Conservation (phyloP, 177 flowering plant genomes). For the Tripterygium wilfordii region DNA sequence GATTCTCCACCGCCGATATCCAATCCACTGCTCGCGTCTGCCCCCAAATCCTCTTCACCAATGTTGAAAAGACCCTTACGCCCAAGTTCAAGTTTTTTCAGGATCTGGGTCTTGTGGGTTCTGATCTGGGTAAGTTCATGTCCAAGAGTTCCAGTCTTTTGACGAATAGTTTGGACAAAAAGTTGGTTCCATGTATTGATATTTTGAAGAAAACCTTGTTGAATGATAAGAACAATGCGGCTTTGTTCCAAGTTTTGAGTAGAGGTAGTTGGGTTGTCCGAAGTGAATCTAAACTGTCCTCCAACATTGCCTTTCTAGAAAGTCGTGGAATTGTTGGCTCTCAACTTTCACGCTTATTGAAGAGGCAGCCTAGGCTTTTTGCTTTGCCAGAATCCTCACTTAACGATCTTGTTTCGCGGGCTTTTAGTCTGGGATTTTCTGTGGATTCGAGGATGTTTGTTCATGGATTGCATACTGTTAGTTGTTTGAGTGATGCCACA, state of each 20-base stretch:
- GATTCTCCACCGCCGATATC: constrained; percentile 26
- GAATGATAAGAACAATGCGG: constrained; percentile 1
- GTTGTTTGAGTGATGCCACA: constrained; percentile 17
- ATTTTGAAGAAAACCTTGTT: constrained; percentile 21
- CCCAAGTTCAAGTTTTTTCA: constrained; percentile 26
- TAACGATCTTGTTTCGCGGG: constrained; percentile 14
- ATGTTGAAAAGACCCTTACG: constrained; percentile 17
- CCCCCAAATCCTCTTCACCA: constrained; percentile 17
- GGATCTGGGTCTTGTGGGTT: constrained; percentile 20
- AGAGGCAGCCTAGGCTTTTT: constrained; percentile 18
- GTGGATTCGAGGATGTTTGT: constrained; percentile 32
- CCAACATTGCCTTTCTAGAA: constrained; percentile 20
- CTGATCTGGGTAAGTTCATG: constrained; percentile 22
- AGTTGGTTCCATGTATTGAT: constrained; percentile 21
- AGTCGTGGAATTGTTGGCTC: constrained; percentile 35
- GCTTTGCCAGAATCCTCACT: constrained; percentile 7
- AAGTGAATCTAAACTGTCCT: constrained; percentile 4
- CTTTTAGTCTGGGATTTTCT: constrained; percentile 21
- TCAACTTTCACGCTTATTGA: constrained; percentile 25
- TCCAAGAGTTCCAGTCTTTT: constrained; percentile 20
- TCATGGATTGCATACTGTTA: constrained; percentile 19
- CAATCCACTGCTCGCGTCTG: constrained; percentile 1
- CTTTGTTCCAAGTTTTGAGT: constrained; percentile 14
- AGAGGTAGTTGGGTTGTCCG: constrained; percentile 12
- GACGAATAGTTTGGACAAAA: constrained; percentile 16